A percentile compares a stretch with the other conserved stretches of the same genome.
These are phyloP conservation scores for Tylopilus sp. DNA, from an alignment of 768 basidiomycete genomes.

Conservation along the genomic window DNA sequence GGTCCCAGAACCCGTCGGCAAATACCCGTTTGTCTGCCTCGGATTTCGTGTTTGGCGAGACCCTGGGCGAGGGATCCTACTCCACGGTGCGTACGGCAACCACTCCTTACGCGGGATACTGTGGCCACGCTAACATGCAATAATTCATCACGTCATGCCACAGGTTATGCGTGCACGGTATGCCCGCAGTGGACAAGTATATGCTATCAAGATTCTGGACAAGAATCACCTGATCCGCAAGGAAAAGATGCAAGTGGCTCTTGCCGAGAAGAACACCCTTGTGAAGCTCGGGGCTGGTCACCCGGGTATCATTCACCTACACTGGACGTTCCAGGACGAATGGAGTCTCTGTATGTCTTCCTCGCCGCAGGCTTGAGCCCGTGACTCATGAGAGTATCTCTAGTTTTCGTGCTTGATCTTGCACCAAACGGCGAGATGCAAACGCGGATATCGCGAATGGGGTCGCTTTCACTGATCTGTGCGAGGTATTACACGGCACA, in stretches of 20 bases:
- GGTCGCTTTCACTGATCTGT: slow-evolving; percentile 80
- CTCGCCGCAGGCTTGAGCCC: background rate
- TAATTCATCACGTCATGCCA: background rate
- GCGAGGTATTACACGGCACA: slow-evolving; percentile 87
- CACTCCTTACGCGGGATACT: background rate
- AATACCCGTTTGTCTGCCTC: slow-evolving; percentile 45
- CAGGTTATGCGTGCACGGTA: slow-evolving; percentile 62
- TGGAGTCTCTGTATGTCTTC: slow-evolving; percentile 71
- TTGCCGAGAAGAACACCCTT: slow-evolving; percentile 77
- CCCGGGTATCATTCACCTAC: slow-evolving; percentile 77
- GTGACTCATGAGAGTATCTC: slow-evolving; percentile 10
- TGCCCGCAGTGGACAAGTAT: slow-evolving; percentile 54
- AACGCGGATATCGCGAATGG: slow-evolving; percentile 64
- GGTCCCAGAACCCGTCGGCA: slow-evolving; percentile 45
- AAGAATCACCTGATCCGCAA: slow-evolving; percentile 79
- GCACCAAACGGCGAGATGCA: slow-evolving; percentile 79
- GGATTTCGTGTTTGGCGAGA: slow-evolving; percentile 71
- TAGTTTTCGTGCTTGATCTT: slow-evolving; percentile 79
- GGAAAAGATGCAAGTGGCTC: slow-evolving; percentile 73
- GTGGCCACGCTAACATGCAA: slow-evolving; percentile 8
- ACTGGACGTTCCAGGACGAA: slow-evolving; percentile 84
- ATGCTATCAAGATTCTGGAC: slow-evolving; percentile 80
- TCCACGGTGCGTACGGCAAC: slow-evolving; percentile 59
- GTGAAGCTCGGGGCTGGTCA: slow-evolving; percentile 62
- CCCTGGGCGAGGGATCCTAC: slow-evolving; percentile 81